Evolutionary conservation across 495 filamentous ascomycete genomes (phyloP).

Genomic region (Lepidopterella palustris): DNA sequence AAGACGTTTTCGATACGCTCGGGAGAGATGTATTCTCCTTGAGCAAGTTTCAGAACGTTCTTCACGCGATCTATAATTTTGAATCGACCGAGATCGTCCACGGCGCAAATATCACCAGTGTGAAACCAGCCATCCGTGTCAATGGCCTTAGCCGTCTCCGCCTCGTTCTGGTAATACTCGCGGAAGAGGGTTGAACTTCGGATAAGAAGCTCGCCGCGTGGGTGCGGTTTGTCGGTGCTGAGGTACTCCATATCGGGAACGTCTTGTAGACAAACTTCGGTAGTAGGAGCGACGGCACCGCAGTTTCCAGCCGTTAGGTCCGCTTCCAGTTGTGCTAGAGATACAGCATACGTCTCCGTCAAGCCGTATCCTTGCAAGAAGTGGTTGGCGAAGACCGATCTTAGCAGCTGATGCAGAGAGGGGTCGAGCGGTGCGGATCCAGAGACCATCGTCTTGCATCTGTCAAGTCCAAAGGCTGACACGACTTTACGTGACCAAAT

Average conservation of each 20-base stretch:
- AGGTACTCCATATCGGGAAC: slow-evolving; percentile 96
- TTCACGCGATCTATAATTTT: slow-evolving; percentile 93
- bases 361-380: slow-evolving; percentile 89
- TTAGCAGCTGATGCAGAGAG: slow-evolving; percentile 78
- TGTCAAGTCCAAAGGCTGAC: slow-evolving; percentile 73
- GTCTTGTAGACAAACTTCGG: slow-evolving; percentile 77
- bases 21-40: slow-evolving; percentile 96
- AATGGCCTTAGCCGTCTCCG: slow-evolving; percentile 75
- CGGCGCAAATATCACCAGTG: slow-evolving; percentile 80
- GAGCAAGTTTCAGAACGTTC: slow-evolving; percentile 95
- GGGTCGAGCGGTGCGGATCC: slow-evolving; percentile 91
- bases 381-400: slow-evolving; percentile 70
- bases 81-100: slow-evolving; percentile 83
- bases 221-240: slow-evolving; percentile 82
- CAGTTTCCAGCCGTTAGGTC: slow-evolving; percentile 79
- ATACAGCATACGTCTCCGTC: slow-evolving; percentile 87
- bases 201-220: slow-evolving; percentile 84
- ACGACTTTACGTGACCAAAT: slow-evolving; percentile 88
- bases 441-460: slow-evolving; percentile 66
- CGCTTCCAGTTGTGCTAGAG: slow-evolving; percentile 56
- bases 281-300: slow-evolving; percentile 57
- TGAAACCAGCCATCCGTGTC: slow-evolving; percentile 93
- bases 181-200: slow-evolving; percentile 71
- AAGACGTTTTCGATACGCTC: slow-evolving; percentile 95
- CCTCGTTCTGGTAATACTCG: slow-evolving; percentile 83